Evolutionary conservation across 2,329 filamentous ascomycete species (phyloP).

Genomic region (Tolypocladium nubicola): DNA sequence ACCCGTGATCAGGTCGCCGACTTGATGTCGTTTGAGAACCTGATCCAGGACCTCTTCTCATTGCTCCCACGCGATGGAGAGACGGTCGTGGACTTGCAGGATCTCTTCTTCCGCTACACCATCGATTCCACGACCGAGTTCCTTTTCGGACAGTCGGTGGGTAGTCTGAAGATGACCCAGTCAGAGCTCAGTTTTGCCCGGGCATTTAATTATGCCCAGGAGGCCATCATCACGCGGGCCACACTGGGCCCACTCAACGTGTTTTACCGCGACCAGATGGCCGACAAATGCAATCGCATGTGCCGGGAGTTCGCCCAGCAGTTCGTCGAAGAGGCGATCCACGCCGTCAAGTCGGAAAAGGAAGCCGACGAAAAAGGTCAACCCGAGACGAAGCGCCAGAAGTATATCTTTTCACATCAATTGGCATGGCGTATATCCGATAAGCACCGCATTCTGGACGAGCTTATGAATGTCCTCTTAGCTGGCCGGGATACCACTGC

Average conservation of each 20-base stretch:
- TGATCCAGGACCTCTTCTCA: slow-evolving; percentile 22
- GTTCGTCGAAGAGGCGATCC: slow-evolving; percentile 6
- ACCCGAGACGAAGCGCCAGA: not conserved
- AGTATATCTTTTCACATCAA: slow-evolving; percentile 15
- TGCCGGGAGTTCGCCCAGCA: slow-evolving; percentile 4
- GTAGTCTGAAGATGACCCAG: slow-evolving; percentile 6
- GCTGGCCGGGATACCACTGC: slow-evolving; percentile 29
- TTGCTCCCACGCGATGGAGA: slow-evolving; percentile 7
- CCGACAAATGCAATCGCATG: slow-evolving; percentile 1
- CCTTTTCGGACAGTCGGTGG: slow-evolving; percentile 39
- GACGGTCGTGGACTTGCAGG: slow-evolving; percentile 32
- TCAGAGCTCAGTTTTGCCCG: slow-evolving; percentile 14
- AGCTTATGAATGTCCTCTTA: slow-evolving; percentile 21
- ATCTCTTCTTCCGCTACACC: slow-evolving; percentile 44
- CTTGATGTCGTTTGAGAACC: slow-evolving; percentile 9
- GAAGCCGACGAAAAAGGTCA: not conserved
- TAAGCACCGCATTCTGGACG: slow-evolving; percentile 6
- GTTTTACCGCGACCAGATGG: slow-evolving; percentile 8
- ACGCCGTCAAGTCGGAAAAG: slow-evolving; percentile 2
- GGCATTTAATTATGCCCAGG: slow-evolving; percentile 21
- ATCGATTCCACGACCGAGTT: slow-evolving; percentile 46
- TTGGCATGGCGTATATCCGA: slow-evolving; percentile 6
- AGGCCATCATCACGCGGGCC: not conserved
- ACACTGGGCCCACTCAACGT: slow-evolving; percentile 7
- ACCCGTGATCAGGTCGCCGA: slow-evolving; percentile 13